phyloP scores from a whole-genome alignment of 345 rosid genomes.

The Passiflora organensis region DNA sequence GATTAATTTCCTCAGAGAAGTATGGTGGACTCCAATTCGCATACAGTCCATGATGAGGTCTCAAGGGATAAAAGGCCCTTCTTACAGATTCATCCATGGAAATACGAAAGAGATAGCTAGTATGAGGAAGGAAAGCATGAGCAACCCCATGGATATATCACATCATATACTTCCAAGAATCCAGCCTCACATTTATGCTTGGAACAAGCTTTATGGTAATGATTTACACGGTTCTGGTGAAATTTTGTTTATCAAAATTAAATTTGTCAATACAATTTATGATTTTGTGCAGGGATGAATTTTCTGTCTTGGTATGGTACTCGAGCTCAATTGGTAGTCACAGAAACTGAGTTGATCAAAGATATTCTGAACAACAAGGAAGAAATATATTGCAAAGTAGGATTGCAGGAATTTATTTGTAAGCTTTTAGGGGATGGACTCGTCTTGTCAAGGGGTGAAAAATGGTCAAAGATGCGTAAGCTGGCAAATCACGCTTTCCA shows the following conservation, averaged over 20 bases:
- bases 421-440: no score
- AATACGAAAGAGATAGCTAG: constrained; percentile 12
- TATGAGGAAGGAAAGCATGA: neutral
- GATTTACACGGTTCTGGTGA: neutral
- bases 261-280: neutral
- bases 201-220: constrained; percentile 26
- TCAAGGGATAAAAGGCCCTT: constrained; percentile 28
- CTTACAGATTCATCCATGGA: constrained; percentile 19
- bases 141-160: constrained; percentile 17
- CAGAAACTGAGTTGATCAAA: no score
- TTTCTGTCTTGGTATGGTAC: neutral
- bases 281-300: neutral
- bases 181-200: constrained; percentile 23
- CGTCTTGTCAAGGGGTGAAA: no score
- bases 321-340: neutral
- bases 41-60: constrained; percentile 11
- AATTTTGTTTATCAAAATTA: neutral
- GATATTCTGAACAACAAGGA: no score
- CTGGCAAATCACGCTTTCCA: no score
- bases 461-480: no score
- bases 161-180: constrained; percentile 20
- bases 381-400: no score
- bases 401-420: no score
- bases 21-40: constrained; percentile 28
- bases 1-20: constrained; percentile 16